Conservation (phyloP, 192 early-diverging fungal species). For the Coemansia sp. region DNA sequence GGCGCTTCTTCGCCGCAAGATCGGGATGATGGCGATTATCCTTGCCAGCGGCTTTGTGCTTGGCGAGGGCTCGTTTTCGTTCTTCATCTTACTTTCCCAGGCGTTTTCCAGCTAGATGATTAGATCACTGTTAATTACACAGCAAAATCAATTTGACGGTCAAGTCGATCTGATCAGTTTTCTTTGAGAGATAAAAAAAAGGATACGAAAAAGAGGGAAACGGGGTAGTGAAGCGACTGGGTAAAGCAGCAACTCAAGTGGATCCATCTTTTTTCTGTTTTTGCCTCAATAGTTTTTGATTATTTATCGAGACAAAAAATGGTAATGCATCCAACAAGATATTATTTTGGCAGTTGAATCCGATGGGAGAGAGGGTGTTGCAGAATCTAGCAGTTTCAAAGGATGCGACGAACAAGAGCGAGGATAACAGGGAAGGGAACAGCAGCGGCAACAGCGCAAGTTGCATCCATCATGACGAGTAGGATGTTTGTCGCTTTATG, state of each 20-base stretch:
- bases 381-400: not conserved
- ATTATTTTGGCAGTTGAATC: not conserved
- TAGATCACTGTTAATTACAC: not conserved
- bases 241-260: not conserved
- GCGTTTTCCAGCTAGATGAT: conserved; percentile 27
- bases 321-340: conserved; percentile 19
- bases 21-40: conserved; percentile 66
- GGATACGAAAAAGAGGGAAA: not conserved
- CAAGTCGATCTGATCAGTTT: not conserved
- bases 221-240: not conserved
- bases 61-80: conserved; percentile 72
- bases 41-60: conserved; percentile 74
- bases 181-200: not conserved
- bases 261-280: conserved; percentile 23
- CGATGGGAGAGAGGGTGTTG: not conserved
- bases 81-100: conserved; percentile 56
- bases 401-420: not conserved
- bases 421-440: not conserved
- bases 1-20: conserved; percentile 26
- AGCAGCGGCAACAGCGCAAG: too few species aligned
- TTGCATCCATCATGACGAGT: too few species aligned
- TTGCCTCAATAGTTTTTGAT: conserved; percentile 12
- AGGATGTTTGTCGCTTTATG: too few species aligned
- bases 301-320: conserved; percentile 22
- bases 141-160: too few species aligned